These are phyloP conservation scores for Wallacemonas sp. DNA, from an alignment of 208 protist species.

Conservation along the genomic window DNA sequence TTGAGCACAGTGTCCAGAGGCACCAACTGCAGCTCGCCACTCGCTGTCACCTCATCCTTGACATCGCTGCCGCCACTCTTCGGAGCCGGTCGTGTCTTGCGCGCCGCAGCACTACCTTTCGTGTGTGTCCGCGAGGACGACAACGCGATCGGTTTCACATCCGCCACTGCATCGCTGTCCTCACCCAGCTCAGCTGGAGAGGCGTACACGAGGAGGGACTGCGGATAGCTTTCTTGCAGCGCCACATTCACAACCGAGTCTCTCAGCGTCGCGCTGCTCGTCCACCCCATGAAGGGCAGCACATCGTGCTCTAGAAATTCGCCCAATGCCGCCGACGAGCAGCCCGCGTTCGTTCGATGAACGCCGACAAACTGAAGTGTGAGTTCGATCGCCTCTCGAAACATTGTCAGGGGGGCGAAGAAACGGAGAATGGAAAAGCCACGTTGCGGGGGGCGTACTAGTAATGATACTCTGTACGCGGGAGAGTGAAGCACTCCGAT, in stretches of 20 bases:
- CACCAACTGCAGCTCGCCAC: not conserved
- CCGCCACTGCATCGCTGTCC: no score
- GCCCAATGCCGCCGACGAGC: conserved; percentile 47
- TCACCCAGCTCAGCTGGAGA: not conserved
- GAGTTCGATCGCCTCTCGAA: conserved; percentile 49
- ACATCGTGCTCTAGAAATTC: conserved; percentile 73
- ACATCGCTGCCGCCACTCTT: not conserved
- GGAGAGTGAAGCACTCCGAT: no score
- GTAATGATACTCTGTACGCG: no score
- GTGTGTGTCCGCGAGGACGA: not conserved
- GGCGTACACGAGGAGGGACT: conserved; percentile 2
- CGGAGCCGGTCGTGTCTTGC: not conserved
- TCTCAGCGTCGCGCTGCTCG: conserved; percentile 37
- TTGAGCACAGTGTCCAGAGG: conserved; percentile 1
- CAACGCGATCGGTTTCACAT: not conserved
- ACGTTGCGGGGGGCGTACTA: no score
- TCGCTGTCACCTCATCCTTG: not conserved
- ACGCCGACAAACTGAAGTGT: conserved; percentile 65
- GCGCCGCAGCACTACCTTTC: not conserved
- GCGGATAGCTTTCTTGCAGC: conserved; percentile 4
- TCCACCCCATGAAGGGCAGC: conserved; percentile 53
- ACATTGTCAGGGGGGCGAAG: conserved; percentile 43
- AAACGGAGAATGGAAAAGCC: conserved; percentile 3
- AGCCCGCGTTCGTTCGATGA: conserved; percentile 47
- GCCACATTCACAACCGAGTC: conserved; percentile 48